Evolutionary conservation across 345 rosid genomes (phyloP).

Genomic region (Rhodamnia argentea): DNA sequence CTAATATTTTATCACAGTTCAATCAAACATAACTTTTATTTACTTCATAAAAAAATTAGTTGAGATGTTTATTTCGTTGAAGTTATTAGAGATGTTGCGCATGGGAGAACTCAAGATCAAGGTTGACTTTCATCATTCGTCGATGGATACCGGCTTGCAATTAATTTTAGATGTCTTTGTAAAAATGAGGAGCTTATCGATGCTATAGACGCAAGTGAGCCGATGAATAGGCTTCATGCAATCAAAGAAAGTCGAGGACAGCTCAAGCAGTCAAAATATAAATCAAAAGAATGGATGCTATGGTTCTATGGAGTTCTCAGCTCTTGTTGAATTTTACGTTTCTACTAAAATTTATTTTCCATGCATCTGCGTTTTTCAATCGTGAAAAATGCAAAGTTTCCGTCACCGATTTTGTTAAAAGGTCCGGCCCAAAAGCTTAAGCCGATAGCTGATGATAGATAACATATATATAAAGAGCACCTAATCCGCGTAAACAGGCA

Average conservation of each 20-base stretch:
- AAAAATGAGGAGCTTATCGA: background rate
- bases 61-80: background rate
- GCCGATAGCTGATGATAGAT: background rate
- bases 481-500: background rate
- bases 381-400: background rate
- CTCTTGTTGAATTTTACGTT: background rate
- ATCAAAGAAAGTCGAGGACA: too few species aligned
- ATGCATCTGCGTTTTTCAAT: background rate
- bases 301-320: too few species aligned
- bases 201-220: background rate
- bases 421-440: background rate
- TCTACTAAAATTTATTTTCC: background rate
- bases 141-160: background rate
- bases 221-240: too few species aligned
- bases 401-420: background rate
- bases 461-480: background rate
- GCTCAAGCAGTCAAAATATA: too few species aligned
- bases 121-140: background rate
- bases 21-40: background rate
- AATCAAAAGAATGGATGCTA: too few species aligned
- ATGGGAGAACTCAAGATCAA: background rate
- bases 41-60: background rate
- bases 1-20: background rate
- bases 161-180: background rate
- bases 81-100: background rate